Base-by-base conservation (phyloP, 192 early-diverging fungal genomes). In the Funneliformis geosporum region DNA sequence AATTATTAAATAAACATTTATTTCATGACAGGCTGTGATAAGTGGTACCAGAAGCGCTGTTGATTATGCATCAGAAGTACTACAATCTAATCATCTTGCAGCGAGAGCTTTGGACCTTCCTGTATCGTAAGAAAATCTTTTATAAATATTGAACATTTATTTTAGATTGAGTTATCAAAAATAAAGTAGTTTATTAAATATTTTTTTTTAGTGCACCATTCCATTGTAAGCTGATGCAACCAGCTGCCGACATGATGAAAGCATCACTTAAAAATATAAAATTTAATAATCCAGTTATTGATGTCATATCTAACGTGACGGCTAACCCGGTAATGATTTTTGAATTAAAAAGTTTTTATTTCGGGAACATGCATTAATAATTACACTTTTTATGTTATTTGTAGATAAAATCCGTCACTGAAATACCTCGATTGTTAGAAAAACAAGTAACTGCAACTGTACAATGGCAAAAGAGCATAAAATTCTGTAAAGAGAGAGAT, bases 221-320 rank as follows among this genome's bases (percentile, higher is more conserved):
- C 80, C 97, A 99, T 85, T 97, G 96, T 84, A 89, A 85, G 44
- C 83, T 99, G 73, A 97, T 99, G 97, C 86, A 87, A 42, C 93
- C 94, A 25, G 97, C 96, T 7, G 93, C 93, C 2, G 87, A 90
- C 47, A 86, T 82, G 27, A 93, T 99, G 89, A 87, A 86, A 46
- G 80, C 88, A 9, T 91, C 91, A 9, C 87, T 99, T n/a, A 87
- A 84, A n/a, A 83, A 83, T 59, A 86, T 92, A 11, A 88, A 92
- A 55, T 92, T 99, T 46, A 65, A 87, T n/a, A 85, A 87, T 40
- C 96, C 96, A 46, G 72, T 83, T 14, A 92, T 97, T 61, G 91
- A 95, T 47, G 93, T 99, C 21, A 91, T 99, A 43, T 96, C 96
- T 11, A 99, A 99, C 83, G 95, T 96, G 25, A 96, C 95, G 5